Percentiles rank a stretch among this genome's conserved stretches.
Conservation (phyloP, 2,329 filamentous ascomycete genomes). For the Plectosphaerella sp. region DNA sequence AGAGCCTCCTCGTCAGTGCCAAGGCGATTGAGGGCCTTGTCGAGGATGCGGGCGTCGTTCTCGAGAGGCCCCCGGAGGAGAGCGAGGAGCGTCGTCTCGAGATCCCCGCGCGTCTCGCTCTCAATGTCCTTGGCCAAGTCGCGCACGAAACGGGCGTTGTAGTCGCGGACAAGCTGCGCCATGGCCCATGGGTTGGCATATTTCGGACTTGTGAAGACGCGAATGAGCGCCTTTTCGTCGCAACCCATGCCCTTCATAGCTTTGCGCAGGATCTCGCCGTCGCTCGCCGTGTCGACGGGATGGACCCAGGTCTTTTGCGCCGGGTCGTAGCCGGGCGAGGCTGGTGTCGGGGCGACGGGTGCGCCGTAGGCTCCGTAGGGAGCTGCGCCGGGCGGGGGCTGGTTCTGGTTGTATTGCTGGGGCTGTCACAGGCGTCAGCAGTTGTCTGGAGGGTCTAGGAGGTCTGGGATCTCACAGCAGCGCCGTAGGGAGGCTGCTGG, state of each 20-base stretch:
- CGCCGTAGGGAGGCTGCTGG: neutral
- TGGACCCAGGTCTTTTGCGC: constrained; percentile 17
- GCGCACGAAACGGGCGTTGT: constrained; percentile 26
- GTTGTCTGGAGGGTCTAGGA: neutral
- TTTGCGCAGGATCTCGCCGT: constrained; percentile 23
- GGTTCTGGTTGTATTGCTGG: constrained; percentile 12
- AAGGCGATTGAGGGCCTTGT: constrained; percentile 21
- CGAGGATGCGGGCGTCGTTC: constrained; percentile 23
- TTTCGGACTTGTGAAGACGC: constrained; percentile 21
- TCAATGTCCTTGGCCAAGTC: constrained; percentile 26
- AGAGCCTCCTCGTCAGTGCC: constrained; percentile 28
- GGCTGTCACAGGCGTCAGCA: neutral
- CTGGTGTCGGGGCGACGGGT: constrained; percentile 14
- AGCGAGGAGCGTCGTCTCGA: constrained; percentile 23
- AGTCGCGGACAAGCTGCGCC: constrained; percentile 23
- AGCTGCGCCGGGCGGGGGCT: constrained; percentile 5
- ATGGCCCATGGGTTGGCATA: constrained; percentile 27
- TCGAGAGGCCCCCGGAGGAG: constrained; percentile 24
- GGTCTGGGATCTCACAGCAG: neutral
- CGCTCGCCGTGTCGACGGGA: constrained; percentile 22
- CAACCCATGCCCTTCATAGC: constrained; percentile 31
- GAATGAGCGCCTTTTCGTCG: constrained; percentile 23
- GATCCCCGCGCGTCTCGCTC: constrained; percentile 23
- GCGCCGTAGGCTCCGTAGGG: constrained; percentile 7
- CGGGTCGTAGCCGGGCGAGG: constrained; percentile 22